phyloP scores from a whole-genome alignment of 352 stramenopile genomes.

The Globisporangium heterothallicum region DNA sequence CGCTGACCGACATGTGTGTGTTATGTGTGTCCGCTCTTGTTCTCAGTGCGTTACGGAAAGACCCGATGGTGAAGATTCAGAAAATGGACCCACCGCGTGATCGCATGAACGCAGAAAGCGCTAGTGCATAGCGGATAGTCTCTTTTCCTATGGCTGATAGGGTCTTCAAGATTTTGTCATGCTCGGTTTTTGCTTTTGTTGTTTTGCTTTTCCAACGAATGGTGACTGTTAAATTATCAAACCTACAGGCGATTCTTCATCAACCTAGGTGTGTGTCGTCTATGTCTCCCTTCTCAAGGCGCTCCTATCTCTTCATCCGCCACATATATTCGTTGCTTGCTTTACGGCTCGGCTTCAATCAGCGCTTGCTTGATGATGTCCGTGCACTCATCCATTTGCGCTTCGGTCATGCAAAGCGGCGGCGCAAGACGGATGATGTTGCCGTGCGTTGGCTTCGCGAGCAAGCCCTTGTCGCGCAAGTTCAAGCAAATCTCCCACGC shows the following conservation, averaged over 20 bases:
- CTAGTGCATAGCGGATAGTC: no score
- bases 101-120: slow-evolving; percentile 48
- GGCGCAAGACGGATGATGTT: slow-evolving; percentile 98
- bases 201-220: slow-evolving; percentile 1
- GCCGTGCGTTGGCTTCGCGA: slow-evolving; percentile 99
- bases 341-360: slow-evolving; percentile 56
- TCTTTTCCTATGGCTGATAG: no score
- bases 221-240: slow-evolving; percentile 5
- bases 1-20: no score
- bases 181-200: background rate
- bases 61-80: slow-evolving; percentile 83
- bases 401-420: slow-evolving; percentile 93
- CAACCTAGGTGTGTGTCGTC: background rate
- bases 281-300: background rate
- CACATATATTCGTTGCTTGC: background rate
- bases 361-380: slow-evolving; percentile 77
- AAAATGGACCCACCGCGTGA: slow-evolving; percentile 85
- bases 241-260: slow-evolving; percentile 1
- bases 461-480: slow-evolving; percentile 93
- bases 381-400: slow-evolving; percentile 91
- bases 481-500: slow-evolving; percentile 96
- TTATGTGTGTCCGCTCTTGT: slow-evolving; percentile 1
- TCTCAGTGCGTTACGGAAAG: slow-evolving; percentile 53
- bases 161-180: no score
- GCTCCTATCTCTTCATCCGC: slow-evolving; percentile 1